These are phyloP conservation scores for Aspergillus japonicus DNA, from an alignment of 2,329 filamentous ascomycete genomes.

Conservation along the genomic window DNA sequence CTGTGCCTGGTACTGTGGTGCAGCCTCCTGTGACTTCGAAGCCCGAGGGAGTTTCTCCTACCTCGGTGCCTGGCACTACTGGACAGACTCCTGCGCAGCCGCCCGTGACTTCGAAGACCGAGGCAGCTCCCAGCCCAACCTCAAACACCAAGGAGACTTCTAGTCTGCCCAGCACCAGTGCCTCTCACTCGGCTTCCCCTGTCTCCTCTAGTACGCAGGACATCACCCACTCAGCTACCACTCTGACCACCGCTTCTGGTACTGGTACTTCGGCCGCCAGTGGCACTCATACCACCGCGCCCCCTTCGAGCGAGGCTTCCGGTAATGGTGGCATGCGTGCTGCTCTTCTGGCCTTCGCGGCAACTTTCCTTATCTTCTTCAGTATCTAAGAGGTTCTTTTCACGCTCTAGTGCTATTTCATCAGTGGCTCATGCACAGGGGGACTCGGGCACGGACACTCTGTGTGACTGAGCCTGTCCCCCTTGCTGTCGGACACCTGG, in stretches of 20 bases:
- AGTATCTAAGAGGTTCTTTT: neutral
- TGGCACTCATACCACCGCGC: slow-evolving; percentile 11
- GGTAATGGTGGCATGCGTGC: neutral
- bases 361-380: slow-evolving; percentile 2
- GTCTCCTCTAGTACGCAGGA: neutral
- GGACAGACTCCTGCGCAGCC: neutral
- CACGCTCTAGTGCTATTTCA: neutral
- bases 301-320: slow-evolving; percentile 22
- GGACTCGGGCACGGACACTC: neutral
- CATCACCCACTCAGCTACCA: neutral
- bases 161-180: neutral
- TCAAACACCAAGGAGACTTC: neutral
- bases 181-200: neutral
- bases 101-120: neutral
- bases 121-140: neutral
- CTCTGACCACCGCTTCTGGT: neutral
- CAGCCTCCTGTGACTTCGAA: neutral
- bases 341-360: slow-evolving; percentile 6
- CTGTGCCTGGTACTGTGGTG: slow-evolving; percentile 1
- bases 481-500: slow-evolving; percentile 1
- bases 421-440: neutral
- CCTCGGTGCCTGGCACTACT: slow-evolving; percentile 3
- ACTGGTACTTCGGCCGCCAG: slow-evolving; percentile 3
- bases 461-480: slow-evolving; percentile 9
- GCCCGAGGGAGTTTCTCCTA: neutral